phyloP scores from a whole-genome alignment of 164 flowering plant genomes.

The Cinnamomum micranthum region DNA sequence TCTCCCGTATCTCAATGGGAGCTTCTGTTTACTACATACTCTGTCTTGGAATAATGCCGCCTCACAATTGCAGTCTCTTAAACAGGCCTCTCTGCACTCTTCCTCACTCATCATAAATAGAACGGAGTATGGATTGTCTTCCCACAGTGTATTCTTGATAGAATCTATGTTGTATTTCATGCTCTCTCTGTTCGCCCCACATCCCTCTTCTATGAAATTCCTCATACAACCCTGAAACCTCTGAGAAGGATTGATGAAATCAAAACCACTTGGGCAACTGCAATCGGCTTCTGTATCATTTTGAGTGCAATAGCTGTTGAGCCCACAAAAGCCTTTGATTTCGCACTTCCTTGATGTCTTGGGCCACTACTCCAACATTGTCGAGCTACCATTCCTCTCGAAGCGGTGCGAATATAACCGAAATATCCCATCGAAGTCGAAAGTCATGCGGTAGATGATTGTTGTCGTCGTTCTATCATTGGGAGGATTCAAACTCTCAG shows the following conservation, averaged over 20 bases:
- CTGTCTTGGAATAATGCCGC: slow-evolving; percentile 5
- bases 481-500: slow-evolving; percentile 5
- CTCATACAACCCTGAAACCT: slow-evolving; percentile 3
- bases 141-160: background rate
- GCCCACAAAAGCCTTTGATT: slow-evolving; percentile 21
- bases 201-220: background rate
- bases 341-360: background rate
- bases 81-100: slow-evolving; percentile 14
- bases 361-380: background rate
- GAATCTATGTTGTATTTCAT: background rate
- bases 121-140: background rate
- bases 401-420: slow-evolving; percentile 5
- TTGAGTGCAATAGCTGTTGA: slow-evolving; percentile 17
- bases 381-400: background rate
- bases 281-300: background rate
- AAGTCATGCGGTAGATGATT: slow-evolving; percentile 16
- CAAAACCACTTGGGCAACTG: slow-evolving; percentile 5
- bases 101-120: background rate
- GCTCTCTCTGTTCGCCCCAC: background rate
- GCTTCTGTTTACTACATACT: slow-evolving; percentile 6
- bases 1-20: slow-evolving; percentile 12
- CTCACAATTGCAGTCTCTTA: slow-evolving; percentile 14
- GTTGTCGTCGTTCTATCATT: background rate
- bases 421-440: slow-evolving; percentile 7
- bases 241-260: background rate